Percentiles rank a stretch among this genome's conserved stretches.
phyloP scores from a whole-genome alignment of 2,329 filamentous ascomycete genomes.

The Monosporascus sp. region DNA sequence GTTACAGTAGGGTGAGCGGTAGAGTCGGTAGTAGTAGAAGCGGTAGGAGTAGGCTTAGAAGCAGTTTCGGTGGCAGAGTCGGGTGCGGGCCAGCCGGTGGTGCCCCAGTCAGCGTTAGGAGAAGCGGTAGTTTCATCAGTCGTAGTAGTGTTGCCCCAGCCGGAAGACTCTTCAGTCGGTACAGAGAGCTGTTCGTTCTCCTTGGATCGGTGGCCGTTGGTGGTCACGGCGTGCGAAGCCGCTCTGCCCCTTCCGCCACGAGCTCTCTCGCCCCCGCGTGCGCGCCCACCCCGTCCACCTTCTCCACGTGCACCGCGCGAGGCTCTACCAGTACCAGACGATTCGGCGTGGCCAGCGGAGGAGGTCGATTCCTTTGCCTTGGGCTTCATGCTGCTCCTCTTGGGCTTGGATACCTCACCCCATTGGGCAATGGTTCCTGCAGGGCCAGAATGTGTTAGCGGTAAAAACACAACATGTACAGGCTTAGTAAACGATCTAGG shows the following conservation, averaged over 20 bases:
- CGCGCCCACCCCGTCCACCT: constrained; percentile 28
- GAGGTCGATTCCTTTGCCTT: constrained; percentile 62
- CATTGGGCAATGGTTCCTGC: constrained; percentile 76
- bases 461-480: constrained; percentile 3
- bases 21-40: constrained; percentile 21
- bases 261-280: constrained; percentile 50
- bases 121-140: constrained; percentile 33
- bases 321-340: constrained; percentile 40
- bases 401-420: constrained; percentile 75
- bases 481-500: background rate
- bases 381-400: constrained; percentile 67
- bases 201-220: constrained; percentile 56
- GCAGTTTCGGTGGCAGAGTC: constrained; percentile 26
- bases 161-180: constrained; percentile 64
- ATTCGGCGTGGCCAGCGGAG: constrained; percentile 47
- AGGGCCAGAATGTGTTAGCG: constrained; percentile 22
- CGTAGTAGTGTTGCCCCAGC: constrained; percentile 49
- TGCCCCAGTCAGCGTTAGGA: constrained; percentile 11
- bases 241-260: constrained; percentile 62
- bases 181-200: constrained; percentile 54
- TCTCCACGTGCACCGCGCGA: constrained; percentile 55
- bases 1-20: constrained; percentile 26
- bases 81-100: constrained; percentile 34
- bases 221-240: constrained; percentile 48
- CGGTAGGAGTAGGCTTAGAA: constrained; percentile 28